phyloP scores from a whole-genome alignment of 2,329 filamentous ascomycete genomes.

The Fusarium brevicatenulatum region DNA sequence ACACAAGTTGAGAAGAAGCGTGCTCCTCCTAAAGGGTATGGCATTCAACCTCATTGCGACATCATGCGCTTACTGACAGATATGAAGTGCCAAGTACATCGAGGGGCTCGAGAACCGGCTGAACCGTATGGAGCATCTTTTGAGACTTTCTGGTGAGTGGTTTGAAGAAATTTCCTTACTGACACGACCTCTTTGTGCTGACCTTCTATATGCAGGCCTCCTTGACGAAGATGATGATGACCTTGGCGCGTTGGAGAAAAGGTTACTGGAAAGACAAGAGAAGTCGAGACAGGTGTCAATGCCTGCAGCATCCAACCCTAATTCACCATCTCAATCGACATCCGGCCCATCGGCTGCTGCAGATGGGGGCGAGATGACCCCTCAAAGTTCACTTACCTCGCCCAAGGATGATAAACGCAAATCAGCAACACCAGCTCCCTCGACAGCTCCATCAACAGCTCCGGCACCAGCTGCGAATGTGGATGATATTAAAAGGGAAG shows the following conservation, averaged over 20 bases:
- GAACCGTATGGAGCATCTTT: conserved; percentile 92
- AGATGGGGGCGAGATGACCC: conserved; percentile 57
- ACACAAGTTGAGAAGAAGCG: conserved; percentile 99
- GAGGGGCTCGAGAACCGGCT: conserved; percentile 95
- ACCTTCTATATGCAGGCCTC: conserved; percentile 63
- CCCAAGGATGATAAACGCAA: conserved; percentile 54
- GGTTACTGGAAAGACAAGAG: conserved; percentile 67
- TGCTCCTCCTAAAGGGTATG: conserved; percentile 93
- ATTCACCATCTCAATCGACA: conserved; percentile 61
- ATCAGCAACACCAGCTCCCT: conserved; percentile 37
- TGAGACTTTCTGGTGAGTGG: conserved; percentile 78
- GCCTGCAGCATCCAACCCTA: conserved; percentile 58
- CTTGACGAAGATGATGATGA: conserved; percentile 89
- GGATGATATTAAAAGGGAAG: conserved; percentile 42
- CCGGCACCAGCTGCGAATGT: conserved; percentile 11
- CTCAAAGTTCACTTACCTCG: conserved; percentile 65
- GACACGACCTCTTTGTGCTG: conserved; percentile 1
- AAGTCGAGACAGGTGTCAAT: conserved; percentile 62
- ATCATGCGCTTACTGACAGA: conserved; percentile 33
- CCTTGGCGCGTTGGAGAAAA: conserved; percentile 86
- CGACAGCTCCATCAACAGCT: conserved; percentile 12
- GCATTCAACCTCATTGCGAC: neutral
- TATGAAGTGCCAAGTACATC: conserved; percentile 88
- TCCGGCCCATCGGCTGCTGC: conserved; percentile 50
- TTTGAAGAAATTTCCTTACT: neutral